phyloP scores from a whole-genome alignment of 495 filamentous ascomycete genomes.

The Staphylotrichum tortipilum region DNA sequence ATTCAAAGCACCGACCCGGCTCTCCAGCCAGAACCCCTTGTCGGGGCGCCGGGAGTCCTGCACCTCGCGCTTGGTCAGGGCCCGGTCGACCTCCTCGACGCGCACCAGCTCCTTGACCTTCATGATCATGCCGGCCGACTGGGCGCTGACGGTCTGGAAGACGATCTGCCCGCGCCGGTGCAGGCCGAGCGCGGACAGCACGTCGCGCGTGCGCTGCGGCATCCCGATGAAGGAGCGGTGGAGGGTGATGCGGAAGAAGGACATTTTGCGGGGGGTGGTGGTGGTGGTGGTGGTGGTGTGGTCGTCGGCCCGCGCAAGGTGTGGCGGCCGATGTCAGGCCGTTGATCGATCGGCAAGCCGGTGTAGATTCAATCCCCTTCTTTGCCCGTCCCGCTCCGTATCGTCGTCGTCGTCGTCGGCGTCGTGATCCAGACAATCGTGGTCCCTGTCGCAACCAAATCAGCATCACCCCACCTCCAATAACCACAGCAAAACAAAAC shows the following conservation, averaged over 20 bases:
- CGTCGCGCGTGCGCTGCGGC: slow-evolving; percentile 68
- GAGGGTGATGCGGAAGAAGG: slow-evolving; percentile 92
- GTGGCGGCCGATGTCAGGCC: too few relatives aligned
- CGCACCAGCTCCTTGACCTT: slow-evolving; percentile 92
- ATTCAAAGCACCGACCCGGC: slow-evolving; percentile 7
- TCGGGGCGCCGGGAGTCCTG: slow-evolving; percentile 67
- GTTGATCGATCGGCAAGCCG: too few relatives aligned
- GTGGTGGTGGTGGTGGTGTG: too few relatives aligned
- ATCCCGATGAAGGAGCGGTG: slow-evolving; percentile 90
- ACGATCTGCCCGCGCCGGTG: slow-evolving; percentile 81
- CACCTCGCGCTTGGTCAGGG: slow-evolving; percentile 66
- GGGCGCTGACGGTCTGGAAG: slow-evolving; percentile 77
- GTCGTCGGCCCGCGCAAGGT: too few relatives aligned
- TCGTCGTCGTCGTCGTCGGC: too few relatives aligned
- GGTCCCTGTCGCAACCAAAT: too few relatives aligned
- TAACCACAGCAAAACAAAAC: too few relatives aligned
- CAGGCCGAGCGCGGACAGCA: slow-evolving; percentile 82
- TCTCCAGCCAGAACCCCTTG: slow-evolving; percentile 79
- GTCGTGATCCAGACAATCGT: too few relatives aligned
- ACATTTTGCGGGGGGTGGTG: too few relatives aligned
- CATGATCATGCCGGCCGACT: slow-evolving; percentile 91
- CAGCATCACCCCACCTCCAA: too few relatives aligned
- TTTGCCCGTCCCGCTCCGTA: too few relatives aligned
- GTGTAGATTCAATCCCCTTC: too few relatives aligned
- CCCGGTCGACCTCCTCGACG: slow-evolving; percentile 69